These are phyloP conservation scores for Mycena crocata DNA, from an alignment of 768 basidiomycete species.

Conservation along the genomic window DNA sequence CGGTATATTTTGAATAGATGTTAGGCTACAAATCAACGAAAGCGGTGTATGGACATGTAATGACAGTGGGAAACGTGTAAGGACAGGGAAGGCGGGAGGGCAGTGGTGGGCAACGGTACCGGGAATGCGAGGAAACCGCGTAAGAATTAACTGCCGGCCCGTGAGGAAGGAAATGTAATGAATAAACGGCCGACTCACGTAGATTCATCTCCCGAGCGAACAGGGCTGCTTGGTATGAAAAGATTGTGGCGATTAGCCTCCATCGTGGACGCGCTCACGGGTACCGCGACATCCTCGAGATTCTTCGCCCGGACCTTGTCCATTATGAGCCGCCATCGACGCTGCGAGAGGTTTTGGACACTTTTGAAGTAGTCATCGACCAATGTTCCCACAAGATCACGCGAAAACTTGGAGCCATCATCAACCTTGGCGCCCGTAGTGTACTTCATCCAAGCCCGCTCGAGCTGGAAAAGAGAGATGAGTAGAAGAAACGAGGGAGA, in stretches of 20 bases:
- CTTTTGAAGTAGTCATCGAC: constrained; percentile 1
- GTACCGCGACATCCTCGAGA: not conserved
- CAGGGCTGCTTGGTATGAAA: constrained; percentile 19
- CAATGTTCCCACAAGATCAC: not conserved
- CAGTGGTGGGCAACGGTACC: too few species aligned
- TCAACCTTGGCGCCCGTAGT: constrained; percentile 3
- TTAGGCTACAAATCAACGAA: too few species aligned
- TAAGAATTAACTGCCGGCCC: too few species aligned
- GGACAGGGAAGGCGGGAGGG: too few species aligned
- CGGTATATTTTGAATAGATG: too few species aligned
- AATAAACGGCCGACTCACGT: too few species aligned
- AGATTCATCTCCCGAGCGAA: not conserved
- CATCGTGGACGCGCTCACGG: not conserved
- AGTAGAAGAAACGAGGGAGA: not conserved
- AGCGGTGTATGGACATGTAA: too few species aligned
- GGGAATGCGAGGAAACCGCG: too few species aligned
- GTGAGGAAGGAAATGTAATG: too few species aligned
- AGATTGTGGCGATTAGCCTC: not conserved
- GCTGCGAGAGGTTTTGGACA: not conserved
- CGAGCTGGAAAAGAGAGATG: not conserved
- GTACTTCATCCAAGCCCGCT: not conserved
- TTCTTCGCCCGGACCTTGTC: not conserved
- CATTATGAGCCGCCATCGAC: constrained; percentile 5
- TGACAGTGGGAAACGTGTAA: too few species aligned
- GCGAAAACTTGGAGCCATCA: not conserved